These are phyloP conservation scores for Trichosphaerium sp. DNA, from an alignment of 78 protist species.

Conservation along the genomic window DNA sequence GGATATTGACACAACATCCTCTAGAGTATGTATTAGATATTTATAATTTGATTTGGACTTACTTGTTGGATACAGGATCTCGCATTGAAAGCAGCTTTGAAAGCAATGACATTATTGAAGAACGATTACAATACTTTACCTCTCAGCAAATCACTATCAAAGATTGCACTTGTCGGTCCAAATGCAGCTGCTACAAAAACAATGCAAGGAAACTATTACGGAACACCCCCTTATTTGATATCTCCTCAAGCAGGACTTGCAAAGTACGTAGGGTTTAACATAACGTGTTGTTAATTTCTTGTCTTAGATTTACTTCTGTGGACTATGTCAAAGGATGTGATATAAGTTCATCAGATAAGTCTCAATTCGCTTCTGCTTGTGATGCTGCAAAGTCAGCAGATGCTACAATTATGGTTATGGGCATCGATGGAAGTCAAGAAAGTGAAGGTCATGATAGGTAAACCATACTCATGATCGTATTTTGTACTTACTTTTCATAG, in stretches of 20 bases:
- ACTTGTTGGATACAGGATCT: background rate
- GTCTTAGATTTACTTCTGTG: background rate
- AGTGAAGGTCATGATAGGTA: background rate
- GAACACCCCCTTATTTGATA: background rate
- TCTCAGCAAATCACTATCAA: background rate
- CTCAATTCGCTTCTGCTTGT: slow-evolving; percentile 13
- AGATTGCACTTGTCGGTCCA: slow-evolving; percentile 21
- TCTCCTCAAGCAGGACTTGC: background rate
- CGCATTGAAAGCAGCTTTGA: background rate
- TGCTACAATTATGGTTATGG: slow-evolving; percentile 1
- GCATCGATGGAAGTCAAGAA: slow-evolving; percentile 1
- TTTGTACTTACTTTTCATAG: background rate
- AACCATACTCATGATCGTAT: background rate
- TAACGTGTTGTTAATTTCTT: background rate
- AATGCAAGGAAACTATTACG: background rate
- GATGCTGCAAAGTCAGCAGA: slow-evolving; percentile 15
- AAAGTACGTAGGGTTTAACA: background rate
- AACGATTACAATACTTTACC: background rate
- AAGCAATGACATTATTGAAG: background rate
- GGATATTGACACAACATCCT: background rate
- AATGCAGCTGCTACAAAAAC: background rate
- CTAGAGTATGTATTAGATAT: background rate
- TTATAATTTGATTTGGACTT: background rate
- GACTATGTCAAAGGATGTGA: slow-evolving; percentile 12
- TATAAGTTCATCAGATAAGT: background rate